These are phyloP conservation scores for Solanum microdontum DNA, from an alignment of 257 asterid genomes.

Conservation along the genomic window DNA sequence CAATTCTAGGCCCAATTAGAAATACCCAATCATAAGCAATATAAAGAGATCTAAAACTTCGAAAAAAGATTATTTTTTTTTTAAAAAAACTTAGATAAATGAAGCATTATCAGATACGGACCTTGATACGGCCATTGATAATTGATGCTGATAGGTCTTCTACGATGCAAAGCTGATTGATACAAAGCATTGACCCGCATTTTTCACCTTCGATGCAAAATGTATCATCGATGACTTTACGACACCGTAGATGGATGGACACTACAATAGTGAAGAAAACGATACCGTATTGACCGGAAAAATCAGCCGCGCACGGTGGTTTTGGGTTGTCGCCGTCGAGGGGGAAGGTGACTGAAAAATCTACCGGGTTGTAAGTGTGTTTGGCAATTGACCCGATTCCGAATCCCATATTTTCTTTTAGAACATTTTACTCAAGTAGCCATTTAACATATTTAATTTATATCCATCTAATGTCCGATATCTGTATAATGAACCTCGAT, in stretches of 20 bases:
- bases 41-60: not conserved
- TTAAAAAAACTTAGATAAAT: not conserved
- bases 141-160: slow-evolving; percentile 11
- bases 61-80: not conserved
- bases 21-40: not conserved
- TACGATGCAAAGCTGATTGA: slow-evolving; percentile 7
- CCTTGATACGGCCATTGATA: slow-evolving; percentile 64
- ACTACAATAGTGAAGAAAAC: not conserved
- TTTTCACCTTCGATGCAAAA: slow-evolving; percentile 7
- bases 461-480: not conserved
- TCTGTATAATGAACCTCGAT: fast-evolving
- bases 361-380: not conserved
- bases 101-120: not conserved
- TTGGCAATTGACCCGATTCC: not conserved
- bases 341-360: not conserved
- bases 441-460: not conserved
- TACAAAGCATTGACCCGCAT: slow-evolving; percentile 15
- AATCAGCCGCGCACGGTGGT: not conserved
- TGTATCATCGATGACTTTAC: not conserved
- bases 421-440: not conserved
- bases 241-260: not conserved
- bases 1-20: not conserved
- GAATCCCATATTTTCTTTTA: not conserved
- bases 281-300: not conserved
- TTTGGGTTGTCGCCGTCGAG: not conserved